A percentile compares a stretch with the other conserved stretches of the same genome.
Evolutionary conservation across 2,329 filamentous ascomycete species (phyloP).

Genomic region (Apiospora marii): DNA sequence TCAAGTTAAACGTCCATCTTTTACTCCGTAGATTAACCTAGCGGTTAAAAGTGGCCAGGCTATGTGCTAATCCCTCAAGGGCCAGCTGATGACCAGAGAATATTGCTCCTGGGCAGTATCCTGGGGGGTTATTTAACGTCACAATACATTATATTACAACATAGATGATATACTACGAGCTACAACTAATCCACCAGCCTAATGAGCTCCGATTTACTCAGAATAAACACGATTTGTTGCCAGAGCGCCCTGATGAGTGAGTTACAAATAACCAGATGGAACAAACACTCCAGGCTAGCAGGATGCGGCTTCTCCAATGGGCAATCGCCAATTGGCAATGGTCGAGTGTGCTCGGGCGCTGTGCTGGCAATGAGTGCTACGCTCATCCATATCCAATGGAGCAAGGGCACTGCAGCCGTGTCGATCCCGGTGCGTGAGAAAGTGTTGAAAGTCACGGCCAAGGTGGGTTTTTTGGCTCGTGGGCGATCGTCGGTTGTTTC

Average conservation of each 20-base stretch:
- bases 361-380: not conserved
- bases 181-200: not conserved
- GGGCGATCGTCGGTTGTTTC: slow-evolving; percentile 3
- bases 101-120: not conserved
- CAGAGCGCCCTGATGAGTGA: not conserved
- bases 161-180: not conserved
- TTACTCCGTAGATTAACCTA: not conserved
- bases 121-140: not conserved
- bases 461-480: not conserved
- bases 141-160: not conserved
- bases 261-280: not conserved
- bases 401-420: not conserved
- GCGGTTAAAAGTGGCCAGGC: not conserved
- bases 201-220: not conserved
- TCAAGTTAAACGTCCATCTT: not conserved
- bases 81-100: not conserved
- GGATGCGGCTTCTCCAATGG: not conserved
- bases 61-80: not conserved
- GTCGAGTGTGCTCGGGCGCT: not conserved
- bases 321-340: not conserved
- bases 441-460: not conserved
- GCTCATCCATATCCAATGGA: not conserved
- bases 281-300: not conserved
- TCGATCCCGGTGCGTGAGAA: not conserved
- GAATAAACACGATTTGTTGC: not conserved